These are phyloP conservation scores for Cadophora gregata DNA, from an alignment of 2,329 filamentous ascomycete species.

Conservation along the genomic window DNA sequence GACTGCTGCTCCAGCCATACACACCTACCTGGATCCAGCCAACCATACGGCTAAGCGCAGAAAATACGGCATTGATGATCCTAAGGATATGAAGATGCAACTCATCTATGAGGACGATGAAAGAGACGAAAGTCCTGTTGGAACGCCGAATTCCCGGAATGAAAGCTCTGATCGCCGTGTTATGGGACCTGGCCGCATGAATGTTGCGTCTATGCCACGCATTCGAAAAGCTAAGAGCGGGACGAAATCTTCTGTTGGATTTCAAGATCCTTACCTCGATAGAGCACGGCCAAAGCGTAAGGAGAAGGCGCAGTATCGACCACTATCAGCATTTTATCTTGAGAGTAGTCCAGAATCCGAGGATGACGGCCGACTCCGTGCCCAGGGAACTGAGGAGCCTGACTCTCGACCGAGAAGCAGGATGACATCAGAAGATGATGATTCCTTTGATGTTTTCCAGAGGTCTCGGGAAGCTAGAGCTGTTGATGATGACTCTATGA, in stretches of 20 bases:
- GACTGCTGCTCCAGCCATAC: constrained; percentile 80
- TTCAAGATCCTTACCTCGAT: constrained; percentile 68
- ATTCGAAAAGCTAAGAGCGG: constrained; percentile 72
- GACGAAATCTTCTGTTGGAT: constrained; percentile 65
- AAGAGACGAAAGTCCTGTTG: constrained; percentile 63
- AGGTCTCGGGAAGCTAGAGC: constrained; percentile 27
- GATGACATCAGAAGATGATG: constrained; percentile 65
- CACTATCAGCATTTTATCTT: constrained; percentile 80
- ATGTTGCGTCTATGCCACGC: constrained; percentile 71
- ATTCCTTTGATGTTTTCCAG: constrained; percentile 40
- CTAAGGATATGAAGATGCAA: constrained; percentile 63
- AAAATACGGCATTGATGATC: constrained; percentile 77
- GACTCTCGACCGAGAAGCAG: constrained; percentile 84
- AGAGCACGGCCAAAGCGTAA: constrained; percentile 63
- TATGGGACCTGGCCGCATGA: constrained; percentile 55
- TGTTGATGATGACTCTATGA: constrained; percentile 69
- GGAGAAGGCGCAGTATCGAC: constrained; percentile 64
- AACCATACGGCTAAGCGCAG: constrained; percentile 81
- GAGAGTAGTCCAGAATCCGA: constrained; percentile 85
- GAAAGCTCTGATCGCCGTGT: constrained; percentile 64
- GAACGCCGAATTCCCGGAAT: constrained; percentile 68
- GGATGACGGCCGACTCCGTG: constrained; percentile 63
- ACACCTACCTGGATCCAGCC: constrained; percentile 80
- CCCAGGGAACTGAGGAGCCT: constrained; percentile 82
- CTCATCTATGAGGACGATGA: constrained; percentile 63